Evolutionary conservation across 495 filamentous ascomycete species (phyloP).

Genomic region (Tuber calosporum): DNA sequence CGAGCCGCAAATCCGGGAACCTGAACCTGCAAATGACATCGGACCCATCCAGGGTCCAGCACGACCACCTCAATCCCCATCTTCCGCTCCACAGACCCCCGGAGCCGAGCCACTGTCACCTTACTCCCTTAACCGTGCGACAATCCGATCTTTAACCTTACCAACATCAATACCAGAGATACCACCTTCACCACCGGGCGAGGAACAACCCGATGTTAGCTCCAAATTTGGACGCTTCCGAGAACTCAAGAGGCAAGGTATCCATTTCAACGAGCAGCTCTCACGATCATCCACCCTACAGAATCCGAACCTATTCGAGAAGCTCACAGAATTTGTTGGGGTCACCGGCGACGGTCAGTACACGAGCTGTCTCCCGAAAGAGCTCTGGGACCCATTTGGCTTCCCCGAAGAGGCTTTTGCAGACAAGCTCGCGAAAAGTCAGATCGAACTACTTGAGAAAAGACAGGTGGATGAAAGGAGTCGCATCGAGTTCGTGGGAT

Average conservation of each 20-base stretch:
- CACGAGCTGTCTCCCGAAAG: slow-evolving; percentile 58
- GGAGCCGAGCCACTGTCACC: slow-evolving; percentile 54
- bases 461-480: slow-evolving; percentile 55
- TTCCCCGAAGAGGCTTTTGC: slow-evolving; percentile 69
- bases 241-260: slow-evolving; percentile 69
- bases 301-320: slow-evolving; percentile 72
- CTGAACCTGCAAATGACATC: slow-evolving; percentile 19
- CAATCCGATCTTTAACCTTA: slow-evolving; percentile 74
- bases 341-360: slow-evolving; percentile 65
- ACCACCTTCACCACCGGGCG: slow-evolving; percentile 74
- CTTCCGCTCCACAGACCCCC: slow-evolving; percentile 22
- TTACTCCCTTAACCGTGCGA: slow-evolving; percentile 57
- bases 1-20: slow-evolving; percentile 19
- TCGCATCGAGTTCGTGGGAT: slow-evolving; percentile 70
- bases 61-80: slow-evolving; percentile 32
- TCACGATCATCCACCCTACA: slow-evolving; percentile 61
- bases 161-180: slow-evolving; percentile 61
- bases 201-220: slow-evolving; percentile 52
- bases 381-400: slow-evolving; percentile 59
- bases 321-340: slow-evolving; percentile 74
- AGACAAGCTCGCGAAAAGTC: slow-evolving; percentile 60
- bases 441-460: slow-evolving; percentile 55
- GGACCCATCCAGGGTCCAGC: slow-evolving; percentile 35
- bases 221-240: slow-evolving; percentile 77
- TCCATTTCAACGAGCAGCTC: slow-evolving; percentile 86